phyloP scores from a whole-genome alignment of 202 grass and related monocot species.

The Carex arenaria region DNA sequence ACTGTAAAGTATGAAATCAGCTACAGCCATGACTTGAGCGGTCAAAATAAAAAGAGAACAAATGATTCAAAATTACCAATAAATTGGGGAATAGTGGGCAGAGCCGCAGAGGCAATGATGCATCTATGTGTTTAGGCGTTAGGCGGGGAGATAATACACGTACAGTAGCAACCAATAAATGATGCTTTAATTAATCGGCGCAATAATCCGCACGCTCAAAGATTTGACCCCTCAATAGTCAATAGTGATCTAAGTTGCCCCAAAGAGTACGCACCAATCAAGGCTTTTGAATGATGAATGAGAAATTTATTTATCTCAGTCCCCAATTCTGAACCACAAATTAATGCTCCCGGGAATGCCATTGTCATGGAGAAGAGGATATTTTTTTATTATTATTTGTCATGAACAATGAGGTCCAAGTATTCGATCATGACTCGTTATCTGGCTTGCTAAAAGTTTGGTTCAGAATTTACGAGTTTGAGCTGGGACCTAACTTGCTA shows the following conservation, averaged over 20 bases:
- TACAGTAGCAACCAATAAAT: background rate
- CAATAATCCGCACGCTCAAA: background rate
- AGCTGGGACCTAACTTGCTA: no score
- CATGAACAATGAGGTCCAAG: background rate
- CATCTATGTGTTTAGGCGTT: background rate
- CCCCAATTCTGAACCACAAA: background rate
- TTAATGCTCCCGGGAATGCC: background rate
- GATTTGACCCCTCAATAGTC: background rate
- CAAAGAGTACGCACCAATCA: background rate
- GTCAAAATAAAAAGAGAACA: background rate
- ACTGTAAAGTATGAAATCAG: background rate
- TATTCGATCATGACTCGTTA: no score
- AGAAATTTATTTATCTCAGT: background rate
- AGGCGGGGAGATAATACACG: slow-evolving; percentile 1
- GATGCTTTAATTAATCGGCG: background rate
- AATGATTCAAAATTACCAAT: background rate
- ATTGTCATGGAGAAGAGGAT: background rate
- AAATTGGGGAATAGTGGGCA: background rate
- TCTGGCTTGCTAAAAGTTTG: no score
- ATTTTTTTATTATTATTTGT: background rate
- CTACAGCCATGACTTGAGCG: background rate
- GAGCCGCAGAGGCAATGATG: background rate
- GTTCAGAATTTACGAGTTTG: no score
- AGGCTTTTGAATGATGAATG: background rate
- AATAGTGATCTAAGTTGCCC: background rate